Conservation (phyloP, 495 filamentous ascomycete genomes). For the Tuber microsphaerosporum region DNA sequence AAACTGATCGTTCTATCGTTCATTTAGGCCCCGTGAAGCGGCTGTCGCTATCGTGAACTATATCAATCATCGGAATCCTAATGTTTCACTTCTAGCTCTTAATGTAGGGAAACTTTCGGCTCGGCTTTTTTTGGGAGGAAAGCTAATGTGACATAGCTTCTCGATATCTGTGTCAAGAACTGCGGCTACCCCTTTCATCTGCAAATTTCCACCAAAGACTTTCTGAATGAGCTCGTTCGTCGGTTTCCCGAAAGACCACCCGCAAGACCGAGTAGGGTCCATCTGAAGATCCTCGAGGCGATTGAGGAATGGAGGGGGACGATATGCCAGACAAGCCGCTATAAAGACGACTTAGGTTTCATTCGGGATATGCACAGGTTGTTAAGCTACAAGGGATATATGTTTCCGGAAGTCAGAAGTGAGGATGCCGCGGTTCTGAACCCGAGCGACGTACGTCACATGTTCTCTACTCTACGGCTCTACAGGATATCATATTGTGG, state of each 20-base stretch:
- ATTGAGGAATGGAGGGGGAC: slow-evolving; percentile 98
- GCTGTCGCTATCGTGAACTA: slow-evolving; percentile 89
- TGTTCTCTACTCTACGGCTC: background rate
- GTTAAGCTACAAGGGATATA: slow-evolving; percentile 91
- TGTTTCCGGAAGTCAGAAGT: slow-evolving; percentile 80
- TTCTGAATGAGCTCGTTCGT: slow-evolving; percentile 94
- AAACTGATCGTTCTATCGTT: slow-evolving; percentile 18
- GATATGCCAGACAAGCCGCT: slow-evolving; percentile 93
- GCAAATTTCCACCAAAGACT: slow-evolving; percentile 97
- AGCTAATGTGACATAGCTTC: slow-evolving; percentile 51
- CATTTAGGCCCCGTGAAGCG: slow-evolving; percentile 73
- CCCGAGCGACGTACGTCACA: slow-evolving; percentile 77
- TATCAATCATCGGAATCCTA: slow-evolving; percentile 92
- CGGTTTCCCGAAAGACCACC: slow-evolving; percentile 92
- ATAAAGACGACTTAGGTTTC: slow-evolving; percentile 93
- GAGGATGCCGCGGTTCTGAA: slow-evolving; percentile 97
- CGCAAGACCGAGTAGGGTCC: slow-evolving; percentile 73
- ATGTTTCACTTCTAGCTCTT: slow-evolving; percentile 84
- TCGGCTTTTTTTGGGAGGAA: slow-evolving; percentile 3
- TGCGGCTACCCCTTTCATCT: slow-evolving; percentile 99
- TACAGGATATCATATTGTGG: background rate
- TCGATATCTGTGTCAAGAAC: slow-evolving; percentile 99
- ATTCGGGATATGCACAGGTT: slow-evolving; percentile 97
- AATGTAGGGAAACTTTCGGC: slow-evolving; percentile 46
- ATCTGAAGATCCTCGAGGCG: slow-evolving; percentile 85